A percentile compares a stretch with the other conserved stretches of the same genome.
phyloP scores from a whole-genome alignment of 768 basidiomycete genomes.

The Suillus sp. region DNA sequence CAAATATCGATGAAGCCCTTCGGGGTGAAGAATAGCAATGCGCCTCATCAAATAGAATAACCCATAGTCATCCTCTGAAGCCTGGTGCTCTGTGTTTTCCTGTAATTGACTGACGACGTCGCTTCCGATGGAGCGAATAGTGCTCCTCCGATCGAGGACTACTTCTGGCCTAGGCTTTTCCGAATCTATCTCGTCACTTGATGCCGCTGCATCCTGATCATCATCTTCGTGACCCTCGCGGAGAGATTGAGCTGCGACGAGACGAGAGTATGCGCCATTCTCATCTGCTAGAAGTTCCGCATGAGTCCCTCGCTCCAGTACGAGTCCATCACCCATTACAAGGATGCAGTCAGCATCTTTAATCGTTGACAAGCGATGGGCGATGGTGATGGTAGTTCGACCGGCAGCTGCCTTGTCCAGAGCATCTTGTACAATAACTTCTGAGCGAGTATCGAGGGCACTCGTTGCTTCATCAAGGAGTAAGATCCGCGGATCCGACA shows the following conservation, averaged over 20 bases:
- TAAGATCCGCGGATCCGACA: slow-evolving; percentile 51
- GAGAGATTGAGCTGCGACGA: slow-evolving; percentile 46
- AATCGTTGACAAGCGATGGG: slow-evolving; percentile 42
- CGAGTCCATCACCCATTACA: slow-evolving; percentile 46
- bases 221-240: slow-evolving; percentile 32
- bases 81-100: background rate
- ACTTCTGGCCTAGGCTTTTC: slow-evolving; percentile 32
- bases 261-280: slow-evolving; percentile 43
- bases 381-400: slow-evolving; percentile 37
- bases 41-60: slow-evolving; percentile 38
- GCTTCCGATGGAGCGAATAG: slow-evolving; percentile 19
- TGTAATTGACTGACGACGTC: slow-evolving; percentile 11
- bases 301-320: slow-evolving; percentile 48
- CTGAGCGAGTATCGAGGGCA: slow-evolving; percentile 52
- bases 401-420: slow-evolving; percentile 51
- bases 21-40: slow-evolving; percentile 43
- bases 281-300: slow-evolving; percentile 37
- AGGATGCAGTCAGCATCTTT: slow-evolving; percentile 46
- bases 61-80: slow-evolving; percentile 21
- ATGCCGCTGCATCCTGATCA: slow-evolving; percentile 12
- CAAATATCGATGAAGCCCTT: slow-evolving; percentile 39
- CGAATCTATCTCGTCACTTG: slow-evolving; percentile 20
- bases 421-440: slow-evolving; percentile 55
- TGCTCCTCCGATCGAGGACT: slow-evolving; percentile 32
- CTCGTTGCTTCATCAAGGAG: slow-evolving; percentile 53